A percentile compares a stretch with the other conserved stretches of the same genome.
Evolutionary conservation across 371 early-diverging fungal species (phyloP).

Genomic region (Mortierella sp.): DNA sequence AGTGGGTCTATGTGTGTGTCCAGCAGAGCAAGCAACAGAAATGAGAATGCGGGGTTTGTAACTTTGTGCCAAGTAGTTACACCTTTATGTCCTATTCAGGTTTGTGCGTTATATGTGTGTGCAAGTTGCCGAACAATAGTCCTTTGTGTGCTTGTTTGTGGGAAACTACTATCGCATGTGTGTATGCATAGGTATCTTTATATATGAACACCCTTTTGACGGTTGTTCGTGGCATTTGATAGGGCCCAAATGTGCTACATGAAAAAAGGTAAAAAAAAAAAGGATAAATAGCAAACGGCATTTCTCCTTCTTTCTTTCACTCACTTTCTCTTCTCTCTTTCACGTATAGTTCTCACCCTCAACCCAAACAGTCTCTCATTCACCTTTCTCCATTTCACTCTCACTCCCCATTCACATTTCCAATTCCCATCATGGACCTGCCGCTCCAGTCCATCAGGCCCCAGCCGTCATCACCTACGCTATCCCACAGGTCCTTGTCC

Average conservation of each 20-base stretch:
- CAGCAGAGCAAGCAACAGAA: neutral
- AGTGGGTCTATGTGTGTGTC: neutral
- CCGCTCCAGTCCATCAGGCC: conserved; percentile 17
- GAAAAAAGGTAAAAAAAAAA: neutral
- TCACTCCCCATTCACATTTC: neutral
- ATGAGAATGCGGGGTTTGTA: conserved; percentile 9
- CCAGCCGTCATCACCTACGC: conserved; percentile 24
- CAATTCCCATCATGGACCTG: conserved; percentile 26
- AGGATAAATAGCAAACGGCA: neutral
- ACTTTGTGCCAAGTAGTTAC: neutral
- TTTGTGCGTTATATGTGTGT: neutral
- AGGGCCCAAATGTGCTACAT: too few relatives aligned
- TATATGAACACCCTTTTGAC: too few relatives aligned
- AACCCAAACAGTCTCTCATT: neutral
- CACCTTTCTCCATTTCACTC: neutral
- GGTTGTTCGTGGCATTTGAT: too few relatives aligned
- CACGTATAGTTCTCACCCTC: neutral
- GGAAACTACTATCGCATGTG: neutral
- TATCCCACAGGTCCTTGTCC: conserved; percentile 36
- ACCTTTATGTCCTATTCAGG: neutral
- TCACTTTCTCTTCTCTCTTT: neutral
- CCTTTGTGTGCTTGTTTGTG: neutral
- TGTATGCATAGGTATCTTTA: neutral
- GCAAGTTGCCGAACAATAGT: neutral
- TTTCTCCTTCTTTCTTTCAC: neutral